Evolutionary conservation across 2,329 filamentous ascomycete genomes (phyloP), one percentile per base, ranked within the genome.

Genomic region (Trichophyton benhamiae): DNA sequence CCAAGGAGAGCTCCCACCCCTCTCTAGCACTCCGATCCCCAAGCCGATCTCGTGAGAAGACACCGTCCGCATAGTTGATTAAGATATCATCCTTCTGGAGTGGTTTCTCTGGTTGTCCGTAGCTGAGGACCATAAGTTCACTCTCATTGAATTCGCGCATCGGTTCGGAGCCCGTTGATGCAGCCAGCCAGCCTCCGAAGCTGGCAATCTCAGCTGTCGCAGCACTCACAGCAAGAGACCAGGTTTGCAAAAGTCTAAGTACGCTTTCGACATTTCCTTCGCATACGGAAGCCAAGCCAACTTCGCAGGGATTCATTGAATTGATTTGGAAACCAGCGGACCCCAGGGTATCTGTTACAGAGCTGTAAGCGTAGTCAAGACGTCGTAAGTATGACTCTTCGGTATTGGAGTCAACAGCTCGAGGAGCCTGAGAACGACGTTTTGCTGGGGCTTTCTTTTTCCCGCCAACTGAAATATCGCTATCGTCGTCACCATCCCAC

Each of bases 1-100:
- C 84, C 49, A 96, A 85, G 0, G 91, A 88, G 69, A 96, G 76
- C 75, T 96, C 90, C 92, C 92, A 97, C 7, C 92, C 91, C 67
- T 91, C 86, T 42, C 81, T 78, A 13, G 74, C 69, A 11, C 73
- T 71, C 22, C 68, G 67, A 36, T 69, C 67, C 61, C 73, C 68
- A 17, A 78, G 67, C 1, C 66, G 66, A 6, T 68, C 66, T 36
- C 72, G 71, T 20, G 72, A 69, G 63, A 74, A 75, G 20, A 92
- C 72, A 25, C 82, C 80, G 58, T 85, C 80, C 0, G 92, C 88
- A 72, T 96, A 97, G 57, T 83, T 77, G 5, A 86, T 81, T 5
- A 96, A 79, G 2, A 92, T 84, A 38, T 87, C 85, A 71, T 96
- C 91, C 70, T 92, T 91, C 64, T 86, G 84, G 6, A 89, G 79